Conservation (phyloP, 2,329 filamentous ascomycete species). For the Lasiodiplodia theobromae region DNA sequence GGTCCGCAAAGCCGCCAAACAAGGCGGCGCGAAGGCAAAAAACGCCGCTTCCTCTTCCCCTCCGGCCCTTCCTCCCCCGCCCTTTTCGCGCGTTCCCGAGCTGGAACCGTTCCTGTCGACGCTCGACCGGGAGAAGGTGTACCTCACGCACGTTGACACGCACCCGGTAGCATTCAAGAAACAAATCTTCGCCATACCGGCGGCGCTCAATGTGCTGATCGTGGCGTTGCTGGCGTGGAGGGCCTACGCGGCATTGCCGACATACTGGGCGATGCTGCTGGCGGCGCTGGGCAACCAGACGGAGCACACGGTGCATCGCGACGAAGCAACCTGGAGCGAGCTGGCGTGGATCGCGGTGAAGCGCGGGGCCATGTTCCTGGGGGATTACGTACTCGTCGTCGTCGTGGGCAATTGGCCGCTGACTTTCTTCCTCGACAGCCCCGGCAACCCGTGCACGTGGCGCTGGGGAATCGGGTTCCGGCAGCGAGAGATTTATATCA, state of each 20-base stretch:
- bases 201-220: constrained; percentile 76
- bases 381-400: constrained; percentile 70
- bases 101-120: constrained; percentile 71
- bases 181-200: constrained; percentile 81
- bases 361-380: constrained; percentile 70
- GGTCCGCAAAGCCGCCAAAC: constrained; percentile 27
- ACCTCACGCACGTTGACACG: constrained; percentile 83
- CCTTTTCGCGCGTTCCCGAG: constrained; percentile 71
- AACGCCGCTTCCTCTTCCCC: not conserved
- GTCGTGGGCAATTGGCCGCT: constrained; percentile 56
- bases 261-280: constrained; percentile 73
- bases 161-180: constrained; percentile 75
- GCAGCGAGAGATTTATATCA: constrained; percentile 80
- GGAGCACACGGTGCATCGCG: constrained; percentile 69
- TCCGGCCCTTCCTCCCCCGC: constrained; percentile 58
- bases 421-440: constrained; percentile 60
- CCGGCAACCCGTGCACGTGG: constrained; percentile 73
- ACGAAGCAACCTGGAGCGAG: constrained; percentile 60
- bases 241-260: constrained; percentile 71
- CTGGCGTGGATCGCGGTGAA: constrained; percentile 64
- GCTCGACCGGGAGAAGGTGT: constrained; percentile 74
- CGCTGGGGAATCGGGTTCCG: constrained; percentile 77
- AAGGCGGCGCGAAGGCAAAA: constrained; percentile 3
- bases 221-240: constrained; percentile 71
- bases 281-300: constrained; percentile 72